Conservation (phyloP, 305 asterid species). For the Solanum chacoense region DNA sequence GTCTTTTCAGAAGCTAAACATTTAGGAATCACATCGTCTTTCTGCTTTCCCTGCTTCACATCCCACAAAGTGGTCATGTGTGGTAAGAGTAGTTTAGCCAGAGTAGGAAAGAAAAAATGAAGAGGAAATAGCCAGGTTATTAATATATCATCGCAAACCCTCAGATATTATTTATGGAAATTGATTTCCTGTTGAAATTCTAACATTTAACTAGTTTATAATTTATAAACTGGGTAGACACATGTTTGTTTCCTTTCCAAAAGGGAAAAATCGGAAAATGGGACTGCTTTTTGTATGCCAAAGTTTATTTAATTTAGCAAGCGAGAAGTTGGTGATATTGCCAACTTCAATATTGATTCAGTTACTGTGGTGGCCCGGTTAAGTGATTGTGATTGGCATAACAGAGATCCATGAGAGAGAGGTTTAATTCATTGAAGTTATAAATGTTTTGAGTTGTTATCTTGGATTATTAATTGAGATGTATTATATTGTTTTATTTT, state of each 20-base stretch:
- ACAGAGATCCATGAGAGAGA: background rate
- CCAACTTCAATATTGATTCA: background rate
- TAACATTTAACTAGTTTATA: background rate
- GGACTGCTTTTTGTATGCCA: background rate
- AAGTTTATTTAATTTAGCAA: background rate
- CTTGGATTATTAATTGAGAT: background rate
- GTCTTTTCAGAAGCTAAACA: background rate
- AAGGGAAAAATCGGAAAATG: background rate
- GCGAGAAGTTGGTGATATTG: background rate
- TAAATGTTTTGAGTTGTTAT: background rate
- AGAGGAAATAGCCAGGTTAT: background rate
- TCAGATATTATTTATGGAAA: background rate
- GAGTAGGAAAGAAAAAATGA: background rate
- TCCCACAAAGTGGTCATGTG: background rate
- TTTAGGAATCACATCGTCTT: background rate
- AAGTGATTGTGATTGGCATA: background rate
- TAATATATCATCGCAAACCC: background rate
- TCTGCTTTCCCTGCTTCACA: background rate
- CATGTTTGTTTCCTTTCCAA: background rate
- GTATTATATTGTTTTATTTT: background rate
- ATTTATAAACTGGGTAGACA: background rate
- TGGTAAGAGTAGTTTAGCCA: background rate
- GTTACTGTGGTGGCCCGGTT: background rate
- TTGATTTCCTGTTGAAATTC: background rate
- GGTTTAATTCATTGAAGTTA: background rate